These are phyloP conservation scores for Tylopilus subfusipes DNA, from an alignment of 768 basidiomycete species.

Conservation along the genomic window DNA sequence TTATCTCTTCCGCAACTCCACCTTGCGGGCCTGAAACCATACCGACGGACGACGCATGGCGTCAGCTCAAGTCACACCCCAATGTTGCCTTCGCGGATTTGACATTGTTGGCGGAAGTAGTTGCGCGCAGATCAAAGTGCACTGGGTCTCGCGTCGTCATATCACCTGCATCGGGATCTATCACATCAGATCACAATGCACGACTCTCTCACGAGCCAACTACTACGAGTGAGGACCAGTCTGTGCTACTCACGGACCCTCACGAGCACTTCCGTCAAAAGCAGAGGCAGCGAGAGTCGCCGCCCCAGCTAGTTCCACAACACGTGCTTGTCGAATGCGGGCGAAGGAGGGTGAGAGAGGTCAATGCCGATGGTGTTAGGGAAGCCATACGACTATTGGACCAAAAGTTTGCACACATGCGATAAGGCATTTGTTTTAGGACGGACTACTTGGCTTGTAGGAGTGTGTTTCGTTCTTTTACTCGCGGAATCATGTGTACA, in stretches of 20 bases:
- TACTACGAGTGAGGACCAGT: conserved; percentile 26
- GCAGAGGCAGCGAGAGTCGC: conserved; percentile 39
- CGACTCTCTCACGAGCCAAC: conserved; percentile 9
- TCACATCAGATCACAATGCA: conserved; percentile 44
- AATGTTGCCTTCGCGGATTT: conserved; percentile 85
- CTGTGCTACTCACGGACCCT: conserved; percentile 51
- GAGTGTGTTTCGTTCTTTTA: background rate
- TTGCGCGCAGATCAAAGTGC: conserved; percentile 78
- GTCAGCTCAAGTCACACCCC: conserved; percentile 81
- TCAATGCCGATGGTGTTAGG: conserved; percentile 67
- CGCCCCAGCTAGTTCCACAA: conserved; percentile 56
- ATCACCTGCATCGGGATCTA: conserved; percentile 48
- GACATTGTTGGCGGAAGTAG: conserved; percentile 81
- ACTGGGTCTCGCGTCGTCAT: conserved; percentile 64
- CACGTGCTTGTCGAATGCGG: conserved; percentile 62
- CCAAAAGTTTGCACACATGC: conserved; percentile 47
- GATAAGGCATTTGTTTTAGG: conserved; percentile 14
- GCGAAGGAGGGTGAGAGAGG: conserved; percentile 58
- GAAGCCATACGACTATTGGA: conserved; percentile 77
- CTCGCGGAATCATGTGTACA: background rate
- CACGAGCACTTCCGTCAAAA: conserved; percentile 50
- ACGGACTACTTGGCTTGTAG: background rate
- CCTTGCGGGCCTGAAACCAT: conserved; percentile 48
- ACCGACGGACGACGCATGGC: conserved; percentile 81
- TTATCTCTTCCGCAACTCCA: conserved; percentile 21